Base-by-base conservation (phyloP, 805 yeast species). In the Metschnikowia sp. region DNA sequence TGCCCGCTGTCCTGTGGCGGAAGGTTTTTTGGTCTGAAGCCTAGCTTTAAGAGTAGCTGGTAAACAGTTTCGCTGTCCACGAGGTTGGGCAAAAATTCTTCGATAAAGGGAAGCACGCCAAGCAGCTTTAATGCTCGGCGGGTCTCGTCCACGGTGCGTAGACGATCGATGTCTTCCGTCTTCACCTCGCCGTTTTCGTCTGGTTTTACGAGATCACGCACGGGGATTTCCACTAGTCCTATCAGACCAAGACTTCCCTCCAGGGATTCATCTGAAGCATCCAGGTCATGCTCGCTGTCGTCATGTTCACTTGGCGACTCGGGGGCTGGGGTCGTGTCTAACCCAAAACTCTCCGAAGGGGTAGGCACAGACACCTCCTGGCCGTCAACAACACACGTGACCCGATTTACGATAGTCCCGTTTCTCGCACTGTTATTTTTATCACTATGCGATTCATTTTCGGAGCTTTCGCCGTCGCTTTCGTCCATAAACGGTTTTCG, bases 31-130 rank as follows among this genome's bases (percentile, higher is more conserved):
- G 74, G 62, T 53, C 62, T 50, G 57, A 78, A 88, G 1, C 96
- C 97, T 22, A 90, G 62, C 35, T 84, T 66, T 40, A 79, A 71
- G 10, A 86, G 78, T 41, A 86, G 66, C 39, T 69, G 70, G 30
- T 82, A 61, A 4, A 87, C 71, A 54, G 84, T 84, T 12, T 78
- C 74, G 4, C 81, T 73, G 19, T 78, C 72, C 22, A 88, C 83
- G 4, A 77, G 76, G 2, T 76, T 74, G 2, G 91, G 87, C 15
- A 88, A 62, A 51, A 79, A 85, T 40, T 72, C 70, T 47, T 80
- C 80, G 38, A 88, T 61, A 56, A 89, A 89, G 47, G 67, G 63
- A 50, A 74, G 66, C 31, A 78, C 72, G 0, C 96, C 96, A 49
- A 78, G 63, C 3, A 66, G 61, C 57, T 84, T 85, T 44, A 90